Conservation (phyloP, 768 basidiomycete species). For the Rossbeevera mucosa region DNA sequence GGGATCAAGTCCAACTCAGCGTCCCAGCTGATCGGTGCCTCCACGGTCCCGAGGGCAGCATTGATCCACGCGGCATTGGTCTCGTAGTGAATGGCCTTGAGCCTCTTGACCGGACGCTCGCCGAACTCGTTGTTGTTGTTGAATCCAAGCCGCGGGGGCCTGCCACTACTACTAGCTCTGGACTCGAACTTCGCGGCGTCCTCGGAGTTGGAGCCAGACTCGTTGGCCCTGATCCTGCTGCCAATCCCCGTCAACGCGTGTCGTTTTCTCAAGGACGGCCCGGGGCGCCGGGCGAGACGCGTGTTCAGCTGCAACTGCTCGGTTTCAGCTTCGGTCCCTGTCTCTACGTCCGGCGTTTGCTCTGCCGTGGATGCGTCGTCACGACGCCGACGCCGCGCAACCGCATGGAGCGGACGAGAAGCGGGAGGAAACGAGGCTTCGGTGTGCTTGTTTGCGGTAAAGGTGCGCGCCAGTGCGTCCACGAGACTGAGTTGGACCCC, state of each 20-base stretch:
- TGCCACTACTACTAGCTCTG: neutral
- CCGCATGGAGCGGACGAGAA: neutral
- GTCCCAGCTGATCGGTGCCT: conserved; percentile 21
- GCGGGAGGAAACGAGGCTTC: neutral
- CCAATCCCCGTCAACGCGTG: neutral
- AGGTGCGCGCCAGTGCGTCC: conserved; percentile 23
- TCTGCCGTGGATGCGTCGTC: neutral
- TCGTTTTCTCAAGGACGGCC: neutral
- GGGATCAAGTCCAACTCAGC: conserved; percentile 8
- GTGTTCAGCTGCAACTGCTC: conserved; percentile 8
- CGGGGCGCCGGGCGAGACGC: neutral
- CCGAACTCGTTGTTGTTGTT: neutral
- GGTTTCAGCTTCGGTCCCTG: conserved; percentile 20
- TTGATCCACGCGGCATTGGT: conserved; percentile 15
- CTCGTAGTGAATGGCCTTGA: conserved; percentile 22
- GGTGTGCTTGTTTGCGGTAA: conserved; percentile 23
- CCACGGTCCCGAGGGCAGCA: conserved; percentile 20
- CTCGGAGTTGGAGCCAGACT: conserved; percentile 8
- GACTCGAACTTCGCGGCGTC: neutral
- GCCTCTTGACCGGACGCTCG: conserved; percentile 16
- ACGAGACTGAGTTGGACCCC: conserved; percentile 14
- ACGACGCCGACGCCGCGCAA: neutral
- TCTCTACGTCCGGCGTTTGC: conserved; percentile 15
- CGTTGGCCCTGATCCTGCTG: neutral
- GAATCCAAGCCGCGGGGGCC: neutral